These are phyloP conservation scores for Fusarium nanum DNA, from an alignment of 2,329 filamentous ascomycete genomes.

Conservation along the genomic window DNA sequence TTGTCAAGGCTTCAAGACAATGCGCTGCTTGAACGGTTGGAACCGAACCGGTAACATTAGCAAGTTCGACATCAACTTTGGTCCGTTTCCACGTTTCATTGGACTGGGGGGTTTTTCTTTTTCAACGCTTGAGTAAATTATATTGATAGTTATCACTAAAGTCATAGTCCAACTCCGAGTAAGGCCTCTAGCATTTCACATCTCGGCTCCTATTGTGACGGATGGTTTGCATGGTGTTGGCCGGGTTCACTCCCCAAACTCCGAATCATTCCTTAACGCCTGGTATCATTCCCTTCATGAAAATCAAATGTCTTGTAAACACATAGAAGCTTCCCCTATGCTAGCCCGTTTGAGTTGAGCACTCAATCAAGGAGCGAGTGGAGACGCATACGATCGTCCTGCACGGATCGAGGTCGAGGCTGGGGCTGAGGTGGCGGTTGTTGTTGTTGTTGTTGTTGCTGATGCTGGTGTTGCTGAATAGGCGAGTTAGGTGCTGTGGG, in stretches of 20 bases:
- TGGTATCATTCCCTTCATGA: conserved; percentile 34
- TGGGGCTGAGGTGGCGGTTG: conserved; percentile 10
- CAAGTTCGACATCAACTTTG: neutral
- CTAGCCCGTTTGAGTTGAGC: neutral
- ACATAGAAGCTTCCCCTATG: neutral
- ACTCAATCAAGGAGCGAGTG: conserved; percentile 39
- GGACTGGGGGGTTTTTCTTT: neutral
- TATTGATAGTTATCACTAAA: neutral
- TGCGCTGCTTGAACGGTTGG: neutral
- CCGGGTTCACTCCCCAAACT: conserved; percentile 1
- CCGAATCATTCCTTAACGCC: conserved; percentile 22
- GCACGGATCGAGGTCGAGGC: conserved; percentile 20
- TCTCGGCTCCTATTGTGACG: neutral
- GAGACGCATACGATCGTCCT: conserved; percentile 45
- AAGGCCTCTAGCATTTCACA: neutral
- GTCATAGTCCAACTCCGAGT: neutral
- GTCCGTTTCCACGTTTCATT: neutral
- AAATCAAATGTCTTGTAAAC: conserved; percentile 2
- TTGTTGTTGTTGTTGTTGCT: conserved; percentile 3
- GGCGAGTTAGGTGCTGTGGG: conserved; percentile 48
- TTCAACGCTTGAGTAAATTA: neutral
- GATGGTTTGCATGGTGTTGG: neutral
- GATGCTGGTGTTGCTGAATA: conserved; percentile 28
- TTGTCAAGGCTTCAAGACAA: neutral
- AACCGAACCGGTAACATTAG: neutral